Conservation (phyloP, 2,329 filamentous ascomycete species). For the Thielaviopsis euricoi region DNA sequence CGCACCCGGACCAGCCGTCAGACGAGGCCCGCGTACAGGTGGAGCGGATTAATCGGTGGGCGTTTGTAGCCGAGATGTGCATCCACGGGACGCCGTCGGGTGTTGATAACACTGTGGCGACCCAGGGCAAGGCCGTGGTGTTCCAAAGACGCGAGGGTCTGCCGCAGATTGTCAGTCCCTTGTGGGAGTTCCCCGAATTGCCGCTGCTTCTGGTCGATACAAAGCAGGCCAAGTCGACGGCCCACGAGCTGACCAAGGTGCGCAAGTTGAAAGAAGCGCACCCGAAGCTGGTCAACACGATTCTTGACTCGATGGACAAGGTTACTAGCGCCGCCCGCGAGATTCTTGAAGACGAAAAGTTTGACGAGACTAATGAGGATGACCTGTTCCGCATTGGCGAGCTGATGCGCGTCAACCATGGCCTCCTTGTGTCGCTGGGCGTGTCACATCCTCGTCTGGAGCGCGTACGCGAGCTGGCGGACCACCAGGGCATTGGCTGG, state of each 20-base stretch:
- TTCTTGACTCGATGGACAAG: slow-evolving; percentile 73
- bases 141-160: slow-evolving; percentile 45
- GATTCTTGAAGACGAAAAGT: slow-evolving; percentile 42
- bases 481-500: slow-evolving; percentile 82
- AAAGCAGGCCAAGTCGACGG: slow-evolving; percentile 70
- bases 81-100: slow-evolving; percentile 95
- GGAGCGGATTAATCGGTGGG: slow-evolving; percentile 94
- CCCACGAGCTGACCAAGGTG: slow-evolving; percentile 75
- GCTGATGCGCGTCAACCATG: slow-evolving; percentile 86
- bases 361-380: slow-evolving; percentile 46
- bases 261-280: slow-evolving; percentile 52
- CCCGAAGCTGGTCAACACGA: slow-evolving; percentile 60
- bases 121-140: slow-evolving; percentile 84
- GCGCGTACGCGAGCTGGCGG: slow-evolving; percentile 76
- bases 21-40: slow-evolving; percentile 81
- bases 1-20: slow-evolving; percentile 77
- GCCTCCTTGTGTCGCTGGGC: slow-evolving; percentile 73
- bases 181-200: slow-evolving; percentile 83
- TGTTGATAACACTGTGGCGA: slow-evolving; percentile 90
- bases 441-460: slow-evolving; percentile 91
- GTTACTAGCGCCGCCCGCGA: slow-evolving; percentile 40
- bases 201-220: slow-evolving; percentile 85
- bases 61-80: slow-evolving; percentile 91
- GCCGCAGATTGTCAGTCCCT: slow-evolving; percentile 43
- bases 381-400: slow-evolving; percentile 64